Conservation (phyloP, 371 early-diverging fungal species). For the Mucor mucedo region DNA sequence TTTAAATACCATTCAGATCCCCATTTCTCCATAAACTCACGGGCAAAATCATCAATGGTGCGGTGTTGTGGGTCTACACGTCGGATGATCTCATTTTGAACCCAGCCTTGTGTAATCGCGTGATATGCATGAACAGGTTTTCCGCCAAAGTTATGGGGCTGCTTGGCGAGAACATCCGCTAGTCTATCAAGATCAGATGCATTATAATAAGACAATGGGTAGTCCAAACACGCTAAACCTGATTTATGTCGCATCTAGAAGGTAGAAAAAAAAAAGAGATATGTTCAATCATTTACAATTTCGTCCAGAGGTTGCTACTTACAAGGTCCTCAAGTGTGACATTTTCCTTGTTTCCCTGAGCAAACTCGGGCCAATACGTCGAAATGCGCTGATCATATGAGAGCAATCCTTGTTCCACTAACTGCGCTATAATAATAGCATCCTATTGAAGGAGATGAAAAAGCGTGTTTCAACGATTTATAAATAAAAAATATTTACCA, state of each 20-base stretch:
- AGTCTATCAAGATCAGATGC: conserved; percentile 39
- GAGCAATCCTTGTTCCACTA: conserved; percentile 65
- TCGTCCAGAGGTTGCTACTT: background rate
- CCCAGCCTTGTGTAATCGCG: conserved; percentile 73
- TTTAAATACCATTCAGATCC: conserved; percentile 64
- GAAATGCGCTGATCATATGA: conserved; percentile 59
- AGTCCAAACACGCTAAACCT: conserved; percentile 65
- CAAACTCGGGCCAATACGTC: conserved; percentile 83
- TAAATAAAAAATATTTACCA: conserved; percentile 37
- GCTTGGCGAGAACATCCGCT: conserved; percentile 54
- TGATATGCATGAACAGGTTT: conserved; percentile 62
- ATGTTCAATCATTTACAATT: background rate
- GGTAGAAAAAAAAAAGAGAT: background rate
- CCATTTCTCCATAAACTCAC: conserved; percentile 48
- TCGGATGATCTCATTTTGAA: conserved; percentile 70
- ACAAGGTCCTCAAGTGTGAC: conserved; percentile 66
- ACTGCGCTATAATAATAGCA: conserved; percentile 62
- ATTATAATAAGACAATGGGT: conserved; percentile 39
- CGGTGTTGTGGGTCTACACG: conserved; percentile 59
- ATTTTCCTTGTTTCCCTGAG: conserved; percentile 71
- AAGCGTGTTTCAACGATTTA: too few relatives aligned
- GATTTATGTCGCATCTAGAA: conserved; percentile 64
- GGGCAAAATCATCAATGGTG: conserved; percentile 62
- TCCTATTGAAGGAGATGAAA: conserved; percentile 12
- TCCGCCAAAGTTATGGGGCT: conserved; percentile 70